phyloP scores from a whole-genome alignment of 192 early-diverging fungal genomes.

The Backusella parvicylindrica region DNA sequence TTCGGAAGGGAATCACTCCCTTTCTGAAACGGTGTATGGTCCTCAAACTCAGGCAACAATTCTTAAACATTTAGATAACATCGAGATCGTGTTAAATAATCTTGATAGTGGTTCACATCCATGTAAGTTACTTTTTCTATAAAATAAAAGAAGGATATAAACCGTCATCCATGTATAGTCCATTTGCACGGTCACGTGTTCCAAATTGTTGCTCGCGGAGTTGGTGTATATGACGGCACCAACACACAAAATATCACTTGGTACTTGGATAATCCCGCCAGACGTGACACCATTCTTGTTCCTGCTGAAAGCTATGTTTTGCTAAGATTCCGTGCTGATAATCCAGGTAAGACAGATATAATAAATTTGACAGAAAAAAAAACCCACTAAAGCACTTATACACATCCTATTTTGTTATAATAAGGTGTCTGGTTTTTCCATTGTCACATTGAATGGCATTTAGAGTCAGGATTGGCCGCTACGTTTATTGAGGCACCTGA shows the following conservation, averaged over 20 bases:
- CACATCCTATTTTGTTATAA: too few species aligned
- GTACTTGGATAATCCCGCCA: constrained; percentile 57
- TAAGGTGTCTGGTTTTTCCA: constrained; percentile 13
- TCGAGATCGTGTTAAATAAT: constrained; percentile 77
- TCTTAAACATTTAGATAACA: constrained; percentile 55
- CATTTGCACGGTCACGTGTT: constrained; percentile 85
- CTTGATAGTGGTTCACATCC: constrained; percentile 66
- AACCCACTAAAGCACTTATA: too few species aligned
- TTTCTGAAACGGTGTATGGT: constrained; percentile 58
- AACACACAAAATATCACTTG: constrained; percentile 22
- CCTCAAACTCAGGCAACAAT: constrained; percentile 58
- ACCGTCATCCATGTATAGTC: constrained; percentile 1
- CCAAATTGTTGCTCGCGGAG: constrained; percentile 69
- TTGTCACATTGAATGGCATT: constrained; percentile 82
- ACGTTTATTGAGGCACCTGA: constrained; percentile 73
- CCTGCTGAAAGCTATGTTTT: constrained; percentile 64
- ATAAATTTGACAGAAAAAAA: background rate
- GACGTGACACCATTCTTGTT: constrained; percentile 75
- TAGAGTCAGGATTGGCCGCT: constrained; percentile 68
- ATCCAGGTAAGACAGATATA: constrained; percentile 41
- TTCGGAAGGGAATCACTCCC: constrained; percentile 48
- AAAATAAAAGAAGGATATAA: background rate
- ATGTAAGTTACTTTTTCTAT: background rate
- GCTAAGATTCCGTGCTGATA: constrained; percentile 75
- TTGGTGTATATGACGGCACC: constrained; percentile 50